Evolutionary conservation across 352 stramenopile genomes (phyloP), one percentile per base, ranked within the genome.

Genomic region (Hyaloperonospora brassicae): DNA sequence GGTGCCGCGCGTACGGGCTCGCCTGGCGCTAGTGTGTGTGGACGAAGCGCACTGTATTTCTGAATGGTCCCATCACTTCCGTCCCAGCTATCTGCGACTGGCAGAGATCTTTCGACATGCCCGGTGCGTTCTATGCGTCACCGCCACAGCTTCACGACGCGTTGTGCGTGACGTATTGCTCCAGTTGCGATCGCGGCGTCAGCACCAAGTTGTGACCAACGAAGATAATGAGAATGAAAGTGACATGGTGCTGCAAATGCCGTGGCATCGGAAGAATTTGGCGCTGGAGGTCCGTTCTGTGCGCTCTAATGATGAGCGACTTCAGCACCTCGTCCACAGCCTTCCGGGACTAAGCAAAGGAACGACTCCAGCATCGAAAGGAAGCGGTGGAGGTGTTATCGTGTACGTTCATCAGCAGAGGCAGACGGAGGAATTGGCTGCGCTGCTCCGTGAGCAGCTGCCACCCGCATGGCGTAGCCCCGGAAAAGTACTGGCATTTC

Each of bases 1-100:
- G 1, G 58, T 76, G 38, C 70, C 81, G 4, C 61, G 64, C 2
- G 60, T 72, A 55, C 64, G 56, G 36, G 54, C 68, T 30, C 66
- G 76, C 2, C 48, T 93, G 21, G 84, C 76, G 22, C 77, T 98
- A 13, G 82, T 98, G 1, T 96, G 86, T 45, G 82, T 98, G 12
- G 94, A 98, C 55, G 94, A 98, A 76, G 91, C 90, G 4, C 94
- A 98, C 61, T 98, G 93, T 60, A 73, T 98, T 27, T 96, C 85
- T 9, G 87, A 98, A 59, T 98, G 94, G 94, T 95, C 83, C 2
- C 89, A 97, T 55, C 92, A 98, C 71, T 98, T 98, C 53, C 79
- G 94, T 1, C 89, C 92, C 34, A 87, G 78, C 45, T 93, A 89
- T 53, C 50, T 93, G 47, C 75, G 80, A 0, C 55, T 93, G 2